Conservation (phyloP, 345 rosid genomes). For the Sisymbrium altissimum region DNA sequence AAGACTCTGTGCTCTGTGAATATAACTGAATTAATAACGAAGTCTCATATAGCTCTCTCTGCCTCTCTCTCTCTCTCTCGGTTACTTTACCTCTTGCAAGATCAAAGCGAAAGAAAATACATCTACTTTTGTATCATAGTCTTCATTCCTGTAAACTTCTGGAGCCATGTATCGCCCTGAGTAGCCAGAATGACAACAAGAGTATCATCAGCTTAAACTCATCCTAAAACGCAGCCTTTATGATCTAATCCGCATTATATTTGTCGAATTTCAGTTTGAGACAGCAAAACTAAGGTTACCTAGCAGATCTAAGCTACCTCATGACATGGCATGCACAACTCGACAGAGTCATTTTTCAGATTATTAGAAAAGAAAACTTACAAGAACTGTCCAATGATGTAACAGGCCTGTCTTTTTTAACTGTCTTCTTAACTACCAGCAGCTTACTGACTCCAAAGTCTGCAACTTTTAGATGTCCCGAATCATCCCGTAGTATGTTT, state of each 20-base stretch:
- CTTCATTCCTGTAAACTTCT: conserved; percentile 75
- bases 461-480: conserved; percentile 95
- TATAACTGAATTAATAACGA: neutral
- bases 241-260: neutral
- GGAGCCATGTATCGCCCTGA: conserved; percentile 84
- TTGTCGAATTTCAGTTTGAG: neutral
- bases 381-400: conserved; percentile 59
- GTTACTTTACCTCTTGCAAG: conserved; percentile 64
- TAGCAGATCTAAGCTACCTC: conserved; percentile 1
- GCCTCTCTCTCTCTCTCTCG: neutral
- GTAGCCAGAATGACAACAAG: neutral
- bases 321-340: neutral
- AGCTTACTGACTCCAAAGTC: conserved; percentile 90
- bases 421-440: conserved; percentile 55
- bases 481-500: conserved; percentile 91
- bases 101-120: conserved; percentile 81
- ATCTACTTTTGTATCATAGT: conserved; percentile 76
- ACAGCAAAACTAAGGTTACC: neutral
- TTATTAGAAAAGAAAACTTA: conserved; percentile 34
- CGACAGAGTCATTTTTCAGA: neutral
- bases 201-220: conserved; percentile 3
- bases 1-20: neutral
- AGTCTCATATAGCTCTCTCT: neutral
- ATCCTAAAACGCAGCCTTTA: neutral
- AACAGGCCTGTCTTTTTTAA: conserved; percentile 53